Conservation (phyloP, 129 eudicot species). For the Glebionis coronaria region DNA sequence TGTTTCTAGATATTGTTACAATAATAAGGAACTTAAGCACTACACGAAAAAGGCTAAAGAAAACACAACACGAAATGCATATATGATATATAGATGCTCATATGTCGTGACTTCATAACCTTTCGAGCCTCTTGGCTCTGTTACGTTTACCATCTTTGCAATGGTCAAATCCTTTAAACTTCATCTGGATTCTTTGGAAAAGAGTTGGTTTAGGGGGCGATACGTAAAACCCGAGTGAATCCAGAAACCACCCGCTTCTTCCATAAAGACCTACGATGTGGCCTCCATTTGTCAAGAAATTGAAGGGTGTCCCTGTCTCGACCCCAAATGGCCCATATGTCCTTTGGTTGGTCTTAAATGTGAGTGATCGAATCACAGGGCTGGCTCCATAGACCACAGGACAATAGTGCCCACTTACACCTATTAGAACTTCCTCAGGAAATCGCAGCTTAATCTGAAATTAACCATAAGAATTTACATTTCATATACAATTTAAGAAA, state of each 20-base stretch:
- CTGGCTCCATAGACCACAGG: conserved; percentile 61
- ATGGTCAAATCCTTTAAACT: too few relatives aligned
- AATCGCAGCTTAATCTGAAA: conserved; percentile 39
- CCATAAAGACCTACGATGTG: conserved; percentile 60
- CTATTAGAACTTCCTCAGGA: background rate
- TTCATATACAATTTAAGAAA: background rate
- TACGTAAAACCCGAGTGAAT: conserved; percentile 44
- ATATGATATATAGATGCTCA: conserved; percentile 1
- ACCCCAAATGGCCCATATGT: conserved; percentile 69
- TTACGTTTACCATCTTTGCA: background rate
- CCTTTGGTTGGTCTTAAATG: conserved; percentile 47
- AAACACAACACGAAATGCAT: background rate
- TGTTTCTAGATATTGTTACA: background rate
- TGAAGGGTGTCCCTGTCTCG: conserved; percentile 65
- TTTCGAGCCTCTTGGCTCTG: conserved; percentile 4
- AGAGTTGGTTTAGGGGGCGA: conserved; percentile 21
- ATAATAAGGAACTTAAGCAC: background rate
- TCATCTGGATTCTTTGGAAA: conserved; percentile 7
- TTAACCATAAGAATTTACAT: background rate
- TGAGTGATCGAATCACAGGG: conserved; percentile 56
- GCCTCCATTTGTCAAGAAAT: conserved; percentile 43
- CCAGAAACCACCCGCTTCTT: conserved; percentile 57
- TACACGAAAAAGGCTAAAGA: conserved; percentile 1
- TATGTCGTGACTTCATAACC: background rate
- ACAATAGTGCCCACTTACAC: conserved; percentile 41